These are phyloP conservation scores for Peniophora sp. DNA, from an alignment of 1,284 basidiomycete species.

Conservation along the genomic window DNA sequence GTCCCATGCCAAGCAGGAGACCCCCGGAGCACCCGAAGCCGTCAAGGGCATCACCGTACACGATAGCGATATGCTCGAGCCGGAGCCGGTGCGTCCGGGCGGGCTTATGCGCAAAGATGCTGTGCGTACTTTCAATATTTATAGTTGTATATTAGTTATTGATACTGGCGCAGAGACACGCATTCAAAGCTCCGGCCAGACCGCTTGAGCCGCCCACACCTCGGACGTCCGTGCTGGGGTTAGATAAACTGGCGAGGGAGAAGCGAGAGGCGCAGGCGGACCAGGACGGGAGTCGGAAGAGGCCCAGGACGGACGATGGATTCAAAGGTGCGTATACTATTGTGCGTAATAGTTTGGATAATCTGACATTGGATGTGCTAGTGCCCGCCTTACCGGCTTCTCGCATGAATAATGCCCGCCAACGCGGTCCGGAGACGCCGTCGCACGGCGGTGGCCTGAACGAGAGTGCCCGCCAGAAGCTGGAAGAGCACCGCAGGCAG, in stretches of 20 bases:
- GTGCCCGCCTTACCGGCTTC: constrained; percentile 68
- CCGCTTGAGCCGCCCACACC: constrained; percentile 69
- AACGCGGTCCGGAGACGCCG: constrained; percentile 83
- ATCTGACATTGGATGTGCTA: too few species aligned
- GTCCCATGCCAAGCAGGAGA: constrained; percentile 61
- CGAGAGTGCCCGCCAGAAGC: constrained; percentile 56
- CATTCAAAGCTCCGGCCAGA: constrained; percentile 67
- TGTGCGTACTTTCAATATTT: constrained; percentile 33
- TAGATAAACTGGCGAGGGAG: constrained; percentile 83
- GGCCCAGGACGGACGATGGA: constrained; percentile 50
- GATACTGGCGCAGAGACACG: constrained; percentile 47
- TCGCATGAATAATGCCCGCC: constrained; percentile 52
- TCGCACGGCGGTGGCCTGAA: constrained; percentile 89
- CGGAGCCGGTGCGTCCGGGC: constrained; percentile 68
- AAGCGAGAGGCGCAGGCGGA: constrained; percentile 56
- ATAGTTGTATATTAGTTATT: not conserved
- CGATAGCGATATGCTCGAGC: constrained; percentile 74
- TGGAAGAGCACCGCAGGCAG: constrained; percentile 72
- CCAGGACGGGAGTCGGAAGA: constrained; percentile 55
- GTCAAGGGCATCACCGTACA: constrained; percentile 73
- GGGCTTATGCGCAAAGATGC: constrained; percentile 65
- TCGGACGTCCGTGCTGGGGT: constrained; percentile 70
- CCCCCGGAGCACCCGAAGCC: constrained; percentile 46
- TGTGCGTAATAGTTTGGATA: too few species aligned
- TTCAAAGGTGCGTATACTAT: constrained; percentile 83